Conservation (phyloP, 805 yeast species). For the Teunomyces lycoperdinae region DNA sequence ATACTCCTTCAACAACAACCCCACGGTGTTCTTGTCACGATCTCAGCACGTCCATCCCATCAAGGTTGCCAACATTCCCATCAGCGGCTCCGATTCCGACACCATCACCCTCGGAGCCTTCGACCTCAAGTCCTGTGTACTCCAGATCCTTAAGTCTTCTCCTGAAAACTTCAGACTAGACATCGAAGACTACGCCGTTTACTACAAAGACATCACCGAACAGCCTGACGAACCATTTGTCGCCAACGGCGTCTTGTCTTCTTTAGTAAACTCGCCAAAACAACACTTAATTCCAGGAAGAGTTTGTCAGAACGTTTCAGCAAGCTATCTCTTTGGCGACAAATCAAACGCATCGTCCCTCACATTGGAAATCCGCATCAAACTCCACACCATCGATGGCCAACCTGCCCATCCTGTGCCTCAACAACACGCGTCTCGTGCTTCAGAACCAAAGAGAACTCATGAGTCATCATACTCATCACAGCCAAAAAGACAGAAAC, state of each 20-base stretch:
- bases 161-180: conserved; percentile 42
- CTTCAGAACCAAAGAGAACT: conserved; percentile 1
- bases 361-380: conserved; percentile 56
- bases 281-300: conserved; percentile 44
- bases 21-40: conserved; percentile 42
- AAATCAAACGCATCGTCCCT: conserved; percentile 37
- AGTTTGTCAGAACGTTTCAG: conserved; percentile 56
- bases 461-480: conserved; percentile 6
- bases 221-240: conserved; percentile 50
- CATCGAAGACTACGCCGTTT: conserved; percentile 43
- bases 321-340: conserved; percentile 37
- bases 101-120: conserved; percentile 40
- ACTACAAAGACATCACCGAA: conserved; percentile 45
- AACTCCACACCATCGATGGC: conserved; percentile 41
- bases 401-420: background rate
- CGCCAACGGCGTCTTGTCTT: conserved; percentile 38
- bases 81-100: conserved; percentile 22
- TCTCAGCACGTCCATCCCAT: conserved; percentile 33
- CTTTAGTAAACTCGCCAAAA: conserved; percentile 23
- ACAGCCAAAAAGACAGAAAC: conserved; percentile 9
- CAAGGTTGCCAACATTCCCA: conserved; percentile 37
- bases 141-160: conserved; percentile 35
- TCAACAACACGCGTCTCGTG: background rate
- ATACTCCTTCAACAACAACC: conserved; percentile 42
- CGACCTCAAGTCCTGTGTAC: conserved; percentile 37